These are phyloP conservation scores for Trichoderma cornu-damae DNA, from an alignment of 2,329 filamentous ascomycete genomes.

Conservation along the genomic window DNA sequence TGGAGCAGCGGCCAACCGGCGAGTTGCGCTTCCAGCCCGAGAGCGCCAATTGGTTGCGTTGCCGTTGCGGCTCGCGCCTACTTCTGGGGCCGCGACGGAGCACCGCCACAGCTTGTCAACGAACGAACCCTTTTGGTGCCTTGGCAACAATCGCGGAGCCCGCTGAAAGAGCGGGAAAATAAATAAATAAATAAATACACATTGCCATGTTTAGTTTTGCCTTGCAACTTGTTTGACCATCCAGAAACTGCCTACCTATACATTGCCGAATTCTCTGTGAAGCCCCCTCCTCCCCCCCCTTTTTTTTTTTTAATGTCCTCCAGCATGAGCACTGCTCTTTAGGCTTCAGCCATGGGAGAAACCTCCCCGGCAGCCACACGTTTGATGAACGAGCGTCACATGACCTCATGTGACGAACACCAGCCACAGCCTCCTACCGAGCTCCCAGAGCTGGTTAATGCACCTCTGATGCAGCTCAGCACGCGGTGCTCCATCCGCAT, in stretches of 20 bases:
- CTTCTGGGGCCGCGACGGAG: conserved; percentile 13
- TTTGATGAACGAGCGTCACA: conserved; percentile 21
- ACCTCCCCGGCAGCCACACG: background rate
- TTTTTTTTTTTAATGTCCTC: background rate
- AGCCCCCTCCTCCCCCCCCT: too few species aligned
- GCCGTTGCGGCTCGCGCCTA: conserved; percentile 5
- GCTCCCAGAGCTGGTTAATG: conserved; percentile 8
- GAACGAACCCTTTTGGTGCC: background rate
- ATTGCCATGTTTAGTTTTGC: background rate
- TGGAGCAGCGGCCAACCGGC: background rate
- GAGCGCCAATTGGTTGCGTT: conserved; percentile 7
- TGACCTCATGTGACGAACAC: conserved; percentile 30
- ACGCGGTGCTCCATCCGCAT: conserved; percentile 19
- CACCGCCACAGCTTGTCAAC: conserved; percentile 11
- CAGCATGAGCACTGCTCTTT: background rate
- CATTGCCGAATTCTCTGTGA: background rate
- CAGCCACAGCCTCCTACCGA: conserved; percentile 24
- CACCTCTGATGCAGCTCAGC: conserved; percentile 16
- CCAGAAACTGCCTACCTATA: background rate
- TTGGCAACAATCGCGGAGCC: background rate
- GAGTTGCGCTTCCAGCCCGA: conserved; percentile 8
- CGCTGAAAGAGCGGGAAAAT: background rate
- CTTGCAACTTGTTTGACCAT: background rate
- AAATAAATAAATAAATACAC: too few species aligned
- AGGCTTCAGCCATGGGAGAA: background rate